Evolutionary conservation across 208 protist genomes (phyloP).

Genomic region (Acanthamoeba triangularis): DNA sequence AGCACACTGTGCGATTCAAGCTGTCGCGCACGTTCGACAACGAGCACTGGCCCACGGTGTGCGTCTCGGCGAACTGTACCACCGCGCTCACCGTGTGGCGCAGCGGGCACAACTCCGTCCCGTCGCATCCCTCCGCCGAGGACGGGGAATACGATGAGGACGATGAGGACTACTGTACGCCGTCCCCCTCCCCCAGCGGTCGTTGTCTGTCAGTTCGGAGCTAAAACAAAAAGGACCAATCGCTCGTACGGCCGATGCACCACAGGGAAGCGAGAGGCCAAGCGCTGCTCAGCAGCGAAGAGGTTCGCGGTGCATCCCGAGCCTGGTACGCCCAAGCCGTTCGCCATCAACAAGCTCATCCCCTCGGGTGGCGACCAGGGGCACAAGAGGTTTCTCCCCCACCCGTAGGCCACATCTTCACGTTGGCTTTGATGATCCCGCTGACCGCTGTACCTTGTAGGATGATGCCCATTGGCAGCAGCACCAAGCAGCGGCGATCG

Average conservation of each 20-base stretch:
- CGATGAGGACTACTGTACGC: neutral
- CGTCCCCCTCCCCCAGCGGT: neutral
- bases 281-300: no score
- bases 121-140: neutral
- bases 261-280: no score
- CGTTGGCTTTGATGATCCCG: no score
- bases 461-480: neutral
- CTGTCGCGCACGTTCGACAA: neutral
- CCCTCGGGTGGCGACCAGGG: neutral
- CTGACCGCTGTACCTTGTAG: no score
- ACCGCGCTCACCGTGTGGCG: neutral
- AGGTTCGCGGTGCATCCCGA: no score
- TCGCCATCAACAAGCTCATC: neutral
- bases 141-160: neutral
- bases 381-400: neutral
- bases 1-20: neutral
- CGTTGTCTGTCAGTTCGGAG: no score
- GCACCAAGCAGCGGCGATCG: neutral
- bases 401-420: no score
- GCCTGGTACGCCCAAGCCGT: neutral
- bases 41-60: slow-evolving; percentile 1
- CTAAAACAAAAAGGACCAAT: no score
- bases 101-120: neutral
- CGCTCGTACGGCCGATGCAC: no score
- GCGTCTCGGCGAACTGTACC: neutral